phyloP scores from a whole-genome alignment of 768 basidiomycete species.

The Termitomyces sp. region DNA sequence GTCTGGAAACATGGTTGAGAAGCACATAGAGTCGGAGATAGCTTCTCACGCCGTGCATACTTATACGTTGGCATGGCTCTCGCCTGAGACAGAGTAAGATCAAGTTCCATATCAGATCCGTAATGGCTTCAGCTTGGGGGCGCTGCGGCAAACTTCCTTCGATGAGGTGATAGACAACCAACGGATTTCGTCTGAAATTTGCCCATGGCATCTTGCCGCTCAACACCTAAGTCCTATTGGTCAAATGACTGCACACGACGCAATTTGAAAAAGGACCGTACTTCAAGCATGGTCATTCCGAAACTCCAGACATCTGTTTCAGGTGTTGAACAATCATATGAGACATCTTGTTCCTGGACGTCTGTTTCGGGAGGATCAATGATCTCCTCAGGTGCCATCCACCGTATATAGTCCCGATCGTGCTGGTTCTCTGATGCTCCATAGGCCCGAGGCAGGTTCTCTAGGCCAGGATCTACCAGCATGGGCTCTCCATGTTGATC shows the following conservation, averaged over 20 bases:
- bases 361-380: slow-evolving; percentile 7
- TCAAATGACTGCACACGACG: background rate
- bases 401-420: slow-evolving; percentile 8
- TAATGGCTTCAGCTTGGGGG: slow-evolving; percentile 3
- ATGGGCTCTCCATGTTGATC: slow-evolving; percentile 11
- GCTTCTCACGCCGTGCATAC: background rate
- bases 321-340: slow-evolving; percentile 1
- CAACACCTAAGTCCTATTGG: background rate
- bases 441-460: slow-evolving; percentile 5
- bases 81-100: slow-evolving; percentile 6
- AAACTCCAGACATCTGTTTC: slow-evolving; percentile 20
- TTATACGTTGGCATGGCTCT: slow-evolving; percentile 1
- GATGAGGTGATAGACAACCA: slow-evolving; percentile 1
- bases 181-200: background rate
- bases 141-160: slow-evolving; percentile 5
- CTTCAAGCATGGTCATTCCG: slow-evolving; percentile 21
- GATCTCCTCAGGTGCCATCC: slow-evolving; percentile 23
- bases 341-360: background rate
- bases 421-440: slow-evolving; percentile 2
- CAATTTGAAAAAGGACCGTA: background rate
- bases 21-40: background rate
- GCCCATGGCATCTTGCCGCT: slow-evolving; percentile 5
- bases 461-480: slow-evolving; percentile 18
- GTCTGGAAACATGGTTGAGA: background rate
- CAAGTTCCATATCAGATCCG: slow-evolving; percentile 13